Percentiles rank a stretch among this genome's conserved stretches.
phyloP scores from a whole-genome alignment of 108 stramenopile species.

The Cyclotella atomus region DNA sequence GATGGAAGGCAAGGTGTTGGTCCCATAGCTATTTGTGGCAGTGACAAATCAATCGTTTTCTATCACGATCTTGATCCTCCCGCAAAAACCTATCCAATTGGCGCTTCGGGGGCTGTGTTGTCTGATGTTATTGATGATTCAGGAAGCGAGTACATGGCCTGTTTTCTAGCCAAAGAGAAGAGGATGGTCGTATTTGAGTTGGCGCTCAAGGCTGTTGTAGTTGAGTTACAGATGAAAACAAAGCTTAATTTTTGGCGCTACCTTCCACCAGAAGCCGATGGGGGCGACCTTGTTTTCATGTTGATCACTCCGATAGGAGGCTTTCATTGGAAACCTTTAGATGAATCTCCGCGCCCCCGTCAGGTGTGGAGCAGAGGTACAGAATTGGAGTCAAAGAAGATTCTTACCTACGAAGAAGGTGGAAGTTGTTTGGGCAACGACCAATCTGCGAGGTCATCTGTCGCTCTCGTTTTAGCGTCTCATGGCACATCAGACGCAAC shows the following conservation, averaged over 20 bases:
- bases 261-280: slow-evolving; percentile 83
- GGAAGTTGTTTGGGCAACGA: slow-evolving; percentile 82
- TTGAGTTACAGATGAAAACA: slow-evolving; percentile 93
- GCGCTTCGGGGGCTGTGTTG: slow-evolving; percentile 87
- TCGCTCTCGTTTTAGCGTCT: slow-evolving; percentile 75
- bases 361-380: slow-evolving; percentile 87
- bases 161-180: slow-evolving; percentile 90
- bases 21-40: slow-evolving; percentile 82
- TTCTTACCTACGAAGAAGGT: slow-evolving; percentile 88
- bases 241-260: slow-evolving; percentile 93
- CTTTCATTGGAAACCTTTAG: slow-evolving; percentile 90
- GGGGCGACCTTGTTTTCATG: slow-evolving; percentile 78
- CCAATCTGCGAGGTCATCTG: slow-evolving; percentile 69
- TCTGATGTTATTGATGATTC: slow-evolving; percentile 82
- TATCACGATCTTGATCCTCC: slow-evolving; percentile 73
- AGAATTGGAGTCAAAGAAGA: slow-evolving; percentile 86
- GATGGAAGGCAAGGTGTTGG: slow-evolving; percentile 59
- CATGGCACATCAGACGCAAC: slow-evolving; percentile 52
- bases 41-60: slow-evolving; percentile 90
- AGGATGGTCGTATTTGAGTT: slow-evolving; percentile 86
- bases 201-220: slow-evolving; percentile 75
- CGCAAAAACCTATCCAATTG: slow-evolving; percentile 84
- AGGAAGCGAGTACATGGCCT: slow-evolving; percentile 86
- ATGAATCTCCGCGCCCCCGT: slow-evolving; percentile 80
- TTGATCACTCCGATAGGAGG: slow-evolving; percentile 89